Evolutionary conservation across 441 rosid genomes (phyloP).

Genomic region (Euphorbia corollata): DNA sequence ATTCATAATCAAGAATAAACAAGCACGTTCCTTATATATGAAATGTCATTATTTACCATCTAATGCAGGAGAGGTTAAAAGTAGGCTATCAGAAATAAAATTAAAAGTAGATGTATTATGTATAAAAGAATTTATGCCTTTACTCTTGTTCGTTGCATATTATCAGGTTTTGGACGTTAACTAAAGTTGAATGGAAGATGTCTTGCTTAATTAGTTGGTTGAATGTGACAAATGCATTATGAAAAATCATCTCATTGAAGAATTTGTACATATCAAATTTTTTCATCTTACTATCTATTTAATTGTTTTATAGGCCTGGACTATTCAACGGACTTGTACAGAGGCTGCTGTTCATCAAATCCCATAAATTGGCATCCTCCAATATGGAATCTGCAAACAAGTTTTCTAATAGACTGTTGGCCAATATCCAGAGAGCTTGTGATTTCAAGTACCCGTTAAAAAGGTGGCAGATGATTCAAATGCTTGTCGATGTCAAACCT

Average conservation of each 20-base stretch:
- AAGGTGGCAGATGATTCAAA: constrained; percentile 28
- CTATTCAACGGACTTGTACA: constrained; percentile 44
- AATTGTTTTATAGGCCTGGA: constrained; percentile 45
- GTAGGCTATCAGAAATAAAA: constrained; percentile 3
- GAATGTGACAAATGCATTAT: neutral
- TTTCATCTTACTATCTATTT: constrained; percentile 4
- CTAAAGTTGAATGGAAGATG: constrained; percentile 10
- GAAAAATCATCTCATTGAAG: neutral
- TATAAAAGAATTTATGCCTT: neutral
- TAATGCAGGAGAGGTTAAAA: constrained; percentile 1
- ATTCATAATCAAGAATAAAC: neutral
- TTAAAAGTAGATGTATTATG: neutral
- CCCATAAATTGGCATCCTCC: constrained; percentile 31
- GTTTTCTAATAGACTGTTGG: constrained; percentile 32
- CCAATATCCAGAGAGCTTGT: constrained; percentile 32
- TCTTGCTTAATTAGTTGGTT: constrained; percentile 2
- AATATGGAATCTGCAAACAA: constrained; percentile 30
- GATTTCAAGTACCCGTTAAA: constrained; percentile 35
- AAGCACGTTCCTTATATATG: neutral
- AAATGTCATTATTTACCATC: neutral
- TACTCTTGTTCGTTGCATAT: neutral
- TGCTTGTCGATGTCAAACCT: constrained; percentile 32
- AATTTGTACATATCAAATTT: neutral
- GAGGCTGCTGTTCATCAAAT: constrained; percentile 41
- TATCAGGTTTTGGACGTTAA: neutral